Evolutionary conservation across 768 basidiomycete species (phyloP).

Genomic region (Rickenella mellea): DNA sequence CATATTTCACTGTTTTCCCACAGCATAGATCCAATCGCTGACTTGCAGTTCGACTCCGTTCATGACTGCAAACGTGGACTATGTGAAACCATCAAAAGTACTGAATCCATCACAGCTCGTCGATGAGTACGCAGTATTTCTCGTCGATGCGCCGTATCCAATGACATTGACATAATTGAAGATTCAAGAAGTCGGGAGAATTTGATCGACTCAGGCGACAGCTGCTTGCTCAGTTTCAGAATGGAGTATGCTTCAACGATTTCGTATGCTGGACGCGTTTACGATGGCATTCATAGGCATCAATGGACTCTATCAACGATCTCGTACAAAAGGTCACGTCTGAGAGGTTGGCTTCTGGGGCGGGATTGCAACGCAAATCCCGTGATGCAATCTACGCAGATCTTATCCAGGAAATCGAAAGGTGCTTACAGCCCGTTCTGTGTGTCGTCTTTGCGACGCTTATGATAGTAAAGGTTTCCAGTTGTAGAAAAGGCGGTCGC

Average conservation of each 20-base stretch:
- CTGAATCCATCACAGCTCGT: constrained; percentile 52
- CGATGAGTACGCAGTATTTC: constrained; percentile 39
- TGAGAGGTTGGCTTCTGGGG: constrained; percentile 43
- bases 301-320: constrained; percentile 39
- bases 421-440: constrained; percentile 41
- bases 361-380: constrained; percentile 39
- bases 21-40: no score
- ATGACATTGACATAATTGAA: constrained; percentile 15
- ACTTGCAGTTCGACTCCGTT: no score
- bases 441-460: no score
- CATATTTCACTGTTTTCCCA: no score
- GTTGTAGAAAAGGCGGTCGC: background rate
- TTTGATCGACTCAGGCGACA: constrained; percentile 65
- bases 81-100: no score
- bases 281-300: constrained; percentile 31
- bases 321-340: constrained; percentile 55
- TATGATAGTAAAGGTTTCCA: no score
- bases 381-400: constrained; percentile 49
- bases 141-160: background rate
- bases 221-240: constrained; percentile 51
- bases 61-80: no score
- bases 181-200: constrained; percentile 75
- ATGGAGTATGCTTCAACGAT: constrained; percentile 35
- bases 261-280: background rate
- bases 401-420: constrained; percentile 63